phyloP scores from a whole-genome alignment of 495 filamentous ascomycete genomes.

The Aspergillus bertholletiae region DNA sequence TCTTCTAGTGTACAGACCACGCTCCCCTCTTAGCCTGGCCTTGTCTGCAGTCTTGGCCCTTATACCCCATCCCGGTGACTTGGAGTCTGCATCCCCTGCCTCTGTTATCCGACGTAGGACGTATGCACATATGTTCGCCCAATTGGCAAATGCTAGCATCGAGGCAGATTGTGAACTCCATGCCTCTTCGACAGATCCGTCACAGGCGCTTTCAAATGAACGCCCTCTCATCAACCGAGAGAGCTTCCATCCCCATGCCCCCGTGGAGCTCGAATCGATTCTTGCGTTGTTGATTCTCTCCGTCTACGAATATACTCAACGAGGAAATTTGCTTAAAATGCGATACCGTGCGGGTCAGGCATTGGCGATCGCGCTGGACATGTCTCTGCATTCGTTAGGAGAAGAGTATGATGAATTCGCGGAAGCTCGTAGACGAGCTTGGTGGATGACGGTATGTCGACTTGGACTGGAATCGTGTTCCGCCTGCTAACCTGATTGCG shows the following conservation, averaged over 20 bases:
- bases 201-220: constrained; percentile 46
- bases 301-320: constrained; percentile 58
- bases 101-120: constrained; percentile 47
- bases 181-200: constrained; percentile 49
- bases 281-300: constrained; percentile 55
- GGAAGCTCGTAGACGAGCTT: constrained; percentile 53
- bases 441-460: constrained; percentile 58
- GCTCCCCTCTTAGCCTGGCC: constrained; percentile 51
- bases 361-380: constrained; percentile 49
- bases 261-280: constrained; percentile 51
- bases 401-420: constrained; percentile 46
- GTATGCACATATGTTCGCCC: constrained; percentile 53
- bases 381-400: constrained; percentile 45
- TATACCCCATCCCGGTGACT: constrained; percentile 51
- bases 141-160: constrained; percentile 49
- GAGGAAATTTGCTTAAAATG: constrained; percentile 62
- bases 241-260: constrained; percentile 48
- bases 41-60: constrained; percentile 54
- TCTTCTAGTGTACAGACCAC: constrained; percentile 39
- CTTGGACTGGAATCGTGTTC: not conserved
- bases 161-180: constrained; percentile 56
- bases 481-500: constrained; percentile 10
- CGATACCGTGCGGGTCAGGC: constrained; percentile 55
- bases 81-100: constrained; percentile 38
- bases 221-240: constrained; percentile 41